Evolutionary conservation across 2,329 filamentous ascomycete species (phyloP), one percentile per base, ranked within the genome.

Genomic region (Fusarium sarcochroum): DNA sequence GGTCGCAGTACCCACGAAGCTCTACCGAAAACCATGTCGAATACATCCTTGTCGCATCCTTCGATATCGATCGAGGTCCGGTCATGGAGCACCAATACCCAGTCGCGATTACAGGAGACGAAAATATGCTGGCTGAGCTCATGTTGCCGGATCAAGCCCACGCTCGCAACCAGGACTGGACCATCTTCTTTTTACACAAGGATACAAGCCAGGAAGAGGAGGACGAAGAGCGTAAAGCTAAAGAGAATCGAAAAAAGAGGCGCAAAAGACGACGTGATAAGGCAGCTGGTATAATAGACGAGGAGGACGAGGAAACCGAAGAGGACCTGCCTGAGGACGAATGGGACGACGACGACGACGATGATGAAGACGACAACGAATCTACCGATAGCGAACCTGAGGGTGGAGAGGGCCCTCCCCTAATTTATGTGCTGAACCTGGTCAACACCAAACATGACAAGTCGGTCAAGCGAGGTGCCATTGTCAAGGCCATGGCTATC

Each of bases 41-140:
- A 78, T 99, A 98, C 77, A 98, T 99, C 53, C 85, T 99, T 53
- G 96, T 99, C 55, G 96, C 96, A 6, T 97, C 94, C 4, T 99
- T 99, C 80, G 94, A 98, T 80, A 97, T 98, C 74, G 95, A 98
- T 79, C 90, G 93, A 53, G 96, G 96, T 5, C 95, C 95, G 46
- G 90, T 98, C 73, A 98, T 99, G 96, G 96, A 99, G 78, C 94
- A 99, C 78, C 96, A 99, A 77, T 99, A 95, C 77, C 96, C 96
- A 0, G 91, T 93, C 41, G 90, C 95, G 50, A 98, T 99, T 66
- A 98, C 94, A 50, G 95, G 96, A 32, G 95, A 99, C 77, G 96
- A 99, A 82, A 92, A 97, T 75, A 98, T 98, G 94, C 82, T 99
- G 76, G 96, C 96, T 8, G 96, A 99, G 83, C 88, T 99, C 75